phyloP scores from a whole-genome alignment of 2,329 filamentous ascomycete species.

The Arthrobotrys conoides region DNA sequence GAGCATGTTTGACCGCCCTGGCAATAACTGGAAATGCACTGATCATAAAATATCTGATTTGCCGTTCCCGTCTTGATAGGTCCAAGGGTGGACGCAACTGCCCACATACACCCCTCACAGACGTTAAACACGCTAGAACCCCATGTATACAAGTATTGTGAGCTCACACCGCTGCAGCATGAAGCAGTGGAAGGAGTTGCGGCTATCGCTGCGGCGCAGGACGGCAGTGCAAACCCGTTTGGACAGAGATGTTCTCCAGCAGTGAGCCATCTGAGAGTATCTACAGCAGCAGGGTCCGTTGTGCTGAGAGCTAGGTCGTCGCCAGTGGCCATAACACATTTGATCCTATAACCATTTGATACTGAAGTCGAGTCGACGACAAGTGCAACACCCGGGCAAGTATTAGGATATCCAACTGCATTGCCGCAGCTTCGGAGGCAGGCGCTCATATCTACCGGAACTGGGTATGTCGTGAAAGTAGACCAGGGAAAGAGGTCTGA shows the following conservation, averaged over 20 bases:
- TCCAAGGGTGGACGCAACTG: background rate
- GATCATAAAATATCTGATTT: slow-evolving; percentile 3
- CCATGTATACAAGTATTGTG: background rate
- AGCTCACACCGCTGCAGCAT: background rate
- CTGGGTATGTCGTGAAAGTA: background rate
- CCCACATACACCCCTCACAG: slow-evolving; percentile 11
- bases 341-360: background rate
- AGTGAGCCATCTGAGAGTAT: background rate
- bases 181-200: background rate
- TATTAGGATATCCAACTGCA: background rate
- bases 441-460: background rate
- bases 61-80: background rate
- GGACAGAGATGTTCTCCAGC: background rate
- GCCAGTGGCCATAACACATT: slow-evolving; percentile 6
- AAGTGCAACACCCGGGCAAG: slow-evolving; percentile 3
- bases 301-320: background rate
- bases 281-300: background rate
- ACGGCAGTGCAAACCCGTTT: background rate
- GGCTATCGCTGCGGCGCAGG: background rate
- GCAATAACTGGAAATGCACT: slow-evolving; percentile 4
- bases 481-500: background rate
- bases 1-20: background rate
- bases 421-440: background rate
- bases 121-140: slow-evolving; percentile 25
- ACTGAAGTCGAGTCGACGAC: background rate